A percentile compares a stretch with the other conserved stretches of the same genome.
Conservation (phyloP, 768 basidiomycete genomes). For the Trametes sanguinea region DNA sequence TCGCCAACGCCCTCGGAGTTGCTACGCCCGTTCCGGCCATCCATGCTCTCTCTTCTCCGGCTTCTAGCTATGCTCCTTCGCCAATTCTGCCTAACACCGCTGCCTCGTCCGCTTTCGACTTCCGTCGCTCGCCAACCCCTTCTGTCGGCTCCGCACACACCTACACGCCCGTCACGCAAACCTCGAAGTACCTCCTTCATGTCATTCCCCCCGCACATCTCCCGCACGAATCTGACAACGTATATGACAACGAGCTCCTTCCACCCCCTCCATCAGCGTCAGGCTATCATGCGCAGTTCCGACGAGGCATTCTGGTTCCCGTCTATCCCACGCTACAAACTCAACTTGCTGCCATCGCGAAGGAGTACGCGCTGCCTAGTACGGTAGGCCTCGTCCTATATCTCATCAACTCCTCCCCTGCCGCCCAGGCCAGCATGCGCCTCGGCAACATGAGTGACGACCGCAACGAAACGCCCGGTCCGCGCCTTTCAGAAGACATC, state of each 20-base stretch:
- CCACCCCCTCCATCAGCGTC: conserved; percentile 60
- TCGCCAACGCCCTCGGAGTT: conserved; percentile 86
- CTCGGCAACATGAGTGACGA: conserved; percentile 22
- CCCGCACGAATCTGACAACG: conserved; percentile 58
- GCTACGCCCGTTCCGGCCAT: conserved; percentile 68
- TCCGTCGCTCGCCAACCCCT: conserved; percentile 42
- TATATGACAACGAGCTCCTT: conserved; percentile 46
- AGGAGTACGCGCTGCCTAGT: conserved; percentile 90
- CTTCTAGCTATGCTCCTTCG: conserved; percentile 23
- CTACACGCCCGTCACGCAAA: conserved; percentile 39
- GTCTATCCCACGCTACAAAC: conserved; percentile 81
- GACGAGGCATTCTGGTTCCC: conserved; percentile 84
- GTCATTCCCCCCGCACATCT: conserved; percentile 78
- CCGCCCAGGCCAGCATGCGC: conserved; percentile 33
- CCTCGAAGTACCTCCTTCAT: conserved; percentile 77
- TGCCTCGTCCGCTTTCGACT: conserved; percentile 39
- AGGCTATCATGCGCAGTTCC: conserved; percentile 79
- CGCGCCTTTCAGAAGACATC: conserved; percentile 81
- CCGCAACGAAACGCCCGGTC: conserved; percentile 58
- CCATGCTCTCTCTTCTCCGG: conserved; percentile 20
- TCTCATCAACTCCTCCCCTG: conserved; percentile 52
- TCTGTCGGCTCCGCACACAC: conserved; percentile 40
- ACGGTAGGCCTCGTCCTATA: conserved; percentile 83
- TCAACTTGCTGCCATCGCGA: conserved; percentile 85
- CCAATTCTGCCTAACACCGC: conserved; percentile 20